A percentile compares a stretch with the other conserved stretches of the same genome.
Evolutionary conservation across 129 eudicot species (phyloP).

Genomic region (Daucus carota): DNA sequence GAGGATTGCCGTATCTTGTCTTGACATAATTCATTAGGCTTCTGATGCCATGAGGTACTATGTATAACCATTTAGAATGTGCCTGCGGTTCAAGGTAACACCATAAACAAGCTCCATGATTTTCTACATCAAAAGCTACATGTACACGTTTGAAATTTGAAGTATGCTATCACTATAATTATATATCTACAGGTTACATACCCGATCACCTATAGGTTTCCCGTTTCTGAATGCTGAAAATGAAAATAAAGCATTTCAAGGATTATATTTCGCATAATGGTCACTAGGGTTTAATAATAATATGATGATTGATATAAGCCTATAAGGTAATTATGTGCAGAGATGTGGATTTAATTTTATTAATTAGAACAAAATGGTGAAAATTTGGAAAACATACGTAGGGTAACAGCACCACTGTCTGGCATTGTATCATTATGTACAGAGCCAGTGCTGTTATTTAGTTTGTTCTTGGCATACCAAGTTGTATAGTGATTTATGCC

Average conservation of each 20-base stretch:
- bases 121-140: not conserved
- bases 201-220: slow-evolving; percentile 63
- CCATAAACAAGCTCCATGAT: not conserved
- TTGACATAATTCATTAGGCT: slow-evolving; percentile 58
- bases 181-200: slow-evolving; percentile 8
- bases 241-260: not conserved
- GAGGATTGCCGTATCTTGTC: slow-evolving; percentile 75
- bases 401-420: slow-evolving; percentile 59
- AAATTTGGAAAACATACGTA: slow-evolving; percentile 41
- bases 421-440: slow-evolving; percentile 51
- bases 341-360: not conserved
- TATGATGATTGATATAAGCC: too few species aligned
- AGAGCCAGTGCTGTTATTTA: slow-evolving; percentile 36
- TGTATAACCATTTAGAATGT: slow-evolving; percentile 79
- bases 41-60: slow-evolving; percentile 84
- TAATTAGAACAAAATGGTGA: not conserved
- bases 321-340: not conserved
- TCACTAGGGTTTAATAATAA: not conserved
- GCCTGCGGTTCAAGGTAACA: slow-evolving; percentile 39
- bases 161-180: not conserved
- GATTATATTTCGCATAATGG: not conserved
- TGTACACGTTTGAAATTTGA: not conserved
- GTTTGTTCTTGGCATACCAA: slow-evolving; percentile 46
- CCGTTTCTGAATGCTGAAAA: slow-evolving; percentile 35
- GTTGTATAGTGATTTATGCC: slow-evolving; percentile 89